Evolutionary conservation across 495 filamentous ascomycete species (phyloP), one percentile per base, ranked within the genome.

Genomic region (Penicillium cinerascens): DNA sequence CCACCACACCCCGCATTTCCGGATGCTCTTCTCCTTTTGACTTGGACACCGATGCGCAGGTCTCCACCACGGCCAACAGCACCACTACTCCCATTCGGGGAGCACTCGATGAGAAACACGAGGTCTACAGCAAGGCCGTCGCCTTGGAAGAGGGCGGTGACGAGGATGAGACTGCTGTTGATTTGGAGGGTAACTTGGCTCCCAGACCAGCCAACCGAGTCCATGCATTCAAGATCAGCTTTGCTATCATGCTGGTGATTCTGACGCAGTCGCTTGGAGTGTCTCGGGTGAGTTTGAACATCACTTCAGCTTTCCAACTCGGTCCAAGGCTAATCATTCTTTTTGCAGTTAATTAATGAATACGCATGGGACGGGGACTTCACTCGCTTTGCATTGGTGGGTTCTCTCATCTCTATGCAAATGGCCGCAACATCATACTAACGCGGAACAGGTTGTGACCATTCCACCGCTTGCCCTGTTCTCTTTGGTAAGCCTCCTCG

Each of bases 381-480:
- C 5, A 49, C 17, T 26, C 47, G 47, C 1, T 64, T 44, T 60
- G 55, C 29, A 54, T 70, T 42, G 66, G 66, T 53, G 52, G 61
- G 39, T 60, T 57, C 27, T 56, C 60, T 36, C 16, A 21, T 9
- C 21, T 11, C 33, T n/a, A 21, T 21, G 10, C 1, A 47, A 3
- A 9, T 20, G 44, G 51, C 46, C 52, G 23, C 47, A 56, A 46
- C n/a, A 56, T 21, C 37, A 29, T 17, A 40, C 45, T 18, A 13
- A 36, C 16, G 1, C 33, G 20, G 11, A 60, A 27, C 56, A 65
- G 15, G 63, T 67, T 42, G 64, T 62, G 25, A 56, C 67, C 23
- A 64, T 65, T 54, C 64, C 66, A 21, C 64, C 61, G 8, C 59
- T 67, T 33, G 64, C 64, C 4, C 49, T 69, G 15, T 67, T 67